Conservation (phyloP, 164 flowering plant species). For the Chimonanthus salicifolius region DNA sequence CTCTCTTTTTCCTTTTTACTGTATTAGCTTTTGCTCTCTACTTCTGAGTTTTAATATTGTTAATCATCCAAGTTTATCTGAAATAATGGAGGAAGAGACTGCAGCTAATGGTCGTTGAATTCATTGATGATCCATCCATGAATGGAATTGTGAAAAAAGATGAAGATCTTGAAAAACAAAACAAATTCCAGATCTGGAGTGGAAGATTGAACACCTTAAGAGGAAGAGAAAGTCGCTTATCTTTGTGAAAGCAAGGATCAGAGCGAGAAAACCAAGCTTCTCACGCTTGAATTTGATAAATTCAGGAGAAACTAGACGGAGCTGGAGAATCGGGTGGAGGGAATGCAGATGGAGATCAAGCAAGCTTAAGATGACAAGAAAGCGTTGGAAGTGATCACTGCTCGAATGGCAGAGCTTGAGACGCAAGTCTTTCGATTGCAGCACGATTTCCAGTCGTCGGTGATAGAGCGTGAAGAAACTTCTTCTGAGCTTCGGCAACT, state of each 20-base stretch:
- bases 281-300: conserved; percentile 34
- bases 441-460: conserved; percentile 48
- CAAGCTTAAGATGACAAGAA: conserved; percentile 3
- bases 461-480: conserved; percentile 36
- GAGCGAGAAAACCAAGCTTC: conserved; percentile 21
- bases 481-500: conserved; percentile 27
- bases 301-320: conserved; percentile 26
- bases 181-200: conserved; percentile 21
- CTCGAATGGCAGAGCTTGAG: conserved; percentile 55
- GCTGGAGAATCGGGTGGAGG: conserved; percentile 23
- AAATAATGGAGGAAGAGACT: conserved; percentile 40
- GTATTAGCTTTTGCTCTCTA: background rate
- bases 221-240: conserved; percentile 34
- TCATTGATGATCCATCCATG: conserved; percentile 21
- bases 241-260: conserved; percentile 24
- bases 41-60: background rate
- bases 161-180: conserved; percentile 21
- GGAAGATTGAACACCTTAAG: conserved; percentile 30
- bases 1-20: background rate
- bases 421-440: conserved; percentile 56
- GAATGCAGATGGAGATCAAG: conserved; percentile 1
- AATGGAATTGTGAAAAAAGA: conserved; percentile 14
- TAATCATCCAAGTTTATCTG: background rate
- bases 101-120: conserved; percentile 23
- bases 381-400: conserved; percentile 12